Base-by-base conservation (phyloP, 306 rosid species). In the Corylus heterophylla region DNA sequence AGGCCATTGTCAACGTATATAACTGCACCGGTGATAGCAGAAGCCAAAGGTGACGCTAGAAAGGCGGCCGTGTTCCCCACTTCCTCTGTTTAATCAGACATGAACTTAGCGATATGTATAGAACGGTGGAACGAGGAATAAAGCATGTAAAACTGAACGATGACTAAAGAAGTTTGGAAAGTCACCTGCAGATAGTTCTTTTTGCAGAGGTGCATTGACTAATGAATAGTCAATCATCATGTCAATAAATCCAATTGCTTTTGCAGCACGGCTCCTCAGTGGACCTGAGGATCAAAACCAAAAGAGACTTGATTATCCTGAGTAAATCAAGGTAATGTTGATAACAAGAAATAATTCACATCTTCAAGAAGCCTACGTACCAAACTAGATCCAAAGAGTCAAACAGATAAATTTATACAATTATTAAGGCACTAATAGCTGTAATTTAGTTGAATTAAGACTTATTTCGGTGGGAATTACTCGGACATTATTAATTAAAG, bases 171-270 rank as follows among this genome's bases (percentile, higher is more conserved):
- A 54, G 45, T 18, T 9, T 7, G 44, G 74, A 31, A 61, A 59
- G 10, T 83, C 78, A 94, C 97, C 98, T 71, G 98, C 97, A 44
- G 86, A 80, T 45, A 92, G 85, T 78, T 94, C 98, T 82, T 92
- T 94, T 84, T 94, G 94, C 39, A 94, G 75, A 76, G 97, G 97
- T 68, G 98, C 97, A 78, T 94, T 94, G 75, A 78, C 94, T 16
- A 70, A 68, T 49, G 98, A 94, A 83, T 94, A 92, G 80, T 94
- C 92, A 22, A 94, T 94, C 97, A 94, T 94, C 94, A 82, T 94
- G 63, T 92, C 98, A n/a, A 94, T 94, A 81, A 94, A 94, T 18
- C 98, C 97, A 12, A 94, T 92, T 27, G 98, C 97, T 87, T 94
- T 94, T 8, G 98, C 98, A 6, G 97, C 98, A 62, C 98, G 98